These are phyloP conservation scores for Roridomyces roridus DNA, from an alignment of 768 basidiomycete genomes.

Conservation along the genomic window DNA sequence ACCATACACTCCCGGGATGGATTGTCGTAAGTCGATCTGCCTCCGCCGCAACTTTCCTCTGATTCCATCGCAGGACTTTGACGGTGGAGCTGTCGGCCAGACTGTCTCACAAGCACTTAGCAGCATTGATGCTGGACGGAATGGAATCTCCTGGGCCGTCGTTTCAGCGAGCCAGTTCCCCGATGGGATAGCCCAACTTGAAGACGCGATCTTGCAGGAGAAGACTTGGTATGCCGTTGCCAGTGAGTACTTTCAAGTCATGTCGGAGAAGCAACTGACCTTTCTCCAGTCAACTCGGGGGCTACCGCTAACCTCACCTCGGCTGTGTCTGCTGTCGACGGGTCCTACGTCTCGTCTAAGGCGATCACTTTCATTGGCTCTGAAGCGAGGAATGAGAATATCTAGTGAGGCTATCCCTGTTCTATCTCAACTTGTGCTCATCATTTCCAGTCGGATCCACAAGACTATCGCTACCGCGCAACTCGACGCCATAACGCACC, in stretches of 20 bases:
- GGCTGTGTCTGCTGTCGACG: neutral
- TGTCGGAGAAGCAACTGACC: no score
- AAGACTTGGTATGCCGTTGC: constrained; percentile 60
- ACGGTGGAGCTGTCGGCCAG: constrained; percentile 58
- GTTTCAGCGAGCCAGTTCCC: constrained; percentile 50
- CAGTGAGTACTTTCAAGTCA: constrained; percentile 52
- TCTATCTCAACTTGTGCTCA: no score
- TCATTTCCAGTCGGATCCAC: no score
- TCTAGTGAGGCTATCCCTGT: no score
- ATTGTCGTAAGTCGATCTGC: constrained; percentile 47
- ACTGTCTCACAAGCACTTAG: constrained; percentile 47
- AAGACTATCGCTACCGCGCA: no score
- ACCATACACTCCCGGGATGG: constrained; percentile 51
- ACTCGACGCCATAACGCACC: no score
- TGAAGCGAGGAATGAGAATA: constrained; percentile 9
- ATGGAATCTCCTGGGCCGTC: constrained; percentile 53
- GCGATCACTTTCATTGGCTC: constrained; percentile 13
- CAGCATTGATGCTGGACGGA: constrained; percentile 27
- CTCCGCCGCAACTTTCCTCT: neutral
- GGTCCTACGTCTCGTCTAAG: neutral
- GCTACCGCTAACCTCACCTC: constrained; percentile 1
- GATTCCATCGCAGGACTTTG: constrained; percentile 56
- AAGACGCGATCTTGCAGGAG: constrained; percentile 53
- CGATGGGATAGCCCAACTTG: constrained; percentile 48
- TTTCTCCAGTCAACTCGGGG: no score